These are phyloP conservation scores for Rhodotorula taiwanensis DNA, from an alignment of 768 basidiomycete genomes.

Conservation along the genomic window DNA sequence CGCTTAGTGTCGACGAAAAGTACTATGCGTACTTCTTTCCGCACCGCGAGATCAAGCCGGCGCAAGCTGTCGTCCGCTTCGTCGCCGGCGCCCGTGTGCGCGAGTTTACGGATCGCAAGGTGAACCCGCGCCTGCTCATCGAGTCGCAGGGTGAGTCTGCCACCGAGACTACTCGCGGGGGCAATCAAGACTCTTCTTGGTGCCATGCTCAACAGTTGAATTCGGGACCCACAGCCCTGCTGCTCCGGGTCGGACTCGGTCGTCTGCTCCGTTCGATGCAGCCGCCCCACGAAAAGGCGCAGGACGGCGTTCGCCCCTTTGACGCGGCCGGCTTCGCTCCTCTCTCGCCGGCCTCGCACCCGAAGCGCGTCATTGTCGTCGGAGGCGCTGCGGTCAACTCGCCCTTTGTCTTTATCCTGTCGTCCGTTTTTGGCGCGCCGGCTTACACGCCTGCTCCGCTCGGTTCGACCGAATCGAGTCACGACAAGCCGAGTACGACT, in stretches of 20 bases:
- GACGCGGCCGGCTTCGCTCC: conserved; percentile 13
- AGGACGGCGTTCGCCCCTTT: background rate
- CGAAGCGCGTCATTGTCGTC: conserved; percentile 20
- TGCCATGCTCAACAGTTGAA: no score
- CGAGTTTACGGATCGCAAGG: conserved; percentile 29
- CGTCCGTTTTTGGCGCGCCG: conserved; percentile 3
- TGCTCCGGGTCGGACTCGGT: conserved; percentile 25
- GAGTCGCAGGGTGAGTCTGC: conserved; percentile 24
- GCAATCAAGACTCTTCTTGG: background rate
- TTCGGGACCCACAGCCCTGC: conserved; percentile 17
- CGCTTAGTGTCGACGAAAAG: conserved; percentile 28
- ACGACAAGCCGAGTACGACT: no score
- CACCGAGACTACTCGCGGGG: background rate
- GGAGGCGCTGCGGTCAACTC: conserved; percentile 15
- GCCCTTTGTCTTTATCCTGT: conserved; percentile 15
- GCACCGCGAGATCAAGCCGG: conserved; percentile 19
- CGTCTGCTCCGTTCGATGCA: conserved; percentile 13
- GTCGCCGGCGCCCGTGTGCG: conserved; percentile 13
- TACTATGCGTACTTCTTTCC: conserved; percentile 31
- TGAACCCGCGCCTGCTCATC: conserved; percentile 27
- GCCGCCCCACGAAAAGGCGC: background rate
- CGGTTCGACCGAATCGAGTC: background rate
- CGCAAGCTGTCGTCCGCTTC: conserved; percentile 27
- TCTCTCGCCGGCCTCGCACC: background rate
- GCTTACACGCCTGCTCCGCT: background rate